Percentiles rank a stretch among this genome's conserved stretches.
phyloP scores from a whole-genome alignment of 768 basidiomycete genomes.

The Phaeolepiota aurea region DNA sequence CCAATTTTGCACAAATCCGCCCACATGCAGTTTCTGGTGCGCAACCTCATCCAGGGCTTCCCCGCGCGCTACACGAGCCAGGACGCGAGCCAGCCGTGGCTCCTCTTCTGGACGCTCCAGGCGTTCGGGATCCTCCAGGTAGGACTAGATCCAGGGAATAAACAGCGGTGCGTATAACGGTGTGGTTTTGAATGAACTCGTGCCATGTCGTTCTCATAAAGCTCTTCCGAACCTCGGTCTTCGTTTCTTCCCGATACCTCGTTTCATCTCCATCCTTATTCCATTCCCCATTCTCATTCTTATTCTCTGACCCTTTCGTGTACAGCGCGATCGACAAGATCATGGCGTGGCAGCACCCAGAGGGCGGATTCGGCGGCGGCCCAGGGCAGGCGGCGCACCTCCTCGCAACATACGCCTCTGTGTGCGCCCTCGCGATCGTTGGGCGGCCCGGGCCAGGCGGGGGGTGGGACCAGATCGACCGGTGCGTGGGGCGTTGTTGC shows the following conservation, averaged over 20 bases:
- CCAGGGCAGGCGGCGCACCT: conserved; percentile 84
- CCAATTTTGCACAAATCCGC: conserved; percentile 47
- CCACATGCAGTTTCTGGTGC: conserved; percentile 71
- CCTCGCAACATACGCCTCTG: conserved; percentile 82
- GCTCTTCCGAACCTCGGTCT: not conserved
- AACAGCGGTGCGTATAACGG: conserved; percentile 50
- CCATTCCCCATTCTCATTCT: not conserved
- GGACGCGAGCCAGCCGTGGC: conserved; percentile 94
- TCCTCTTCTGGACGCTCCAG: conserved; percentile 90
- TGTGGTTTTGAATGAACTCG: conserved; percentile 3
- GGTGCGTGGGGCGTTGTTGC: conserved; percentile 32
- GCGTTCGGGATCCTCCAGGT: conserved; percentile 74
- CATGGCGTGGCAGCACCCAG: conserved; percentile 72
- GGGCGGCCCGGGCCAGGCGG: conserved; percentile 65
- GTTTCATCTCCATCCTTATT: not conserved
- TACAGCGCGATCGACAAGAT: conserved; percentile 74
- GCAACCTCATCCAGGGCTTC: conserved; percentile 71
- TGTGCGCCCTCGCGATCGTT: conserved; percentile 77
- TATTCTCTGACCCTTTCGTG: conserved; percentile 5
- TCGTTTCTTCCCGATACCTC: not conserved
- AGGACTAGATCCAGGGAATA: conserved; percentile 67
- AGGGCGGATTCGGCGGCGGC: conserved; percentile 90
- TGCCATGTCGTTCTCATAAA: not conserved
- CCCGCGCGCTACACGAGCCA: conserved; percentile 73
- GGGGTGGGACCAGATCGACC: conserved; percentile 83